These are phyloP conservation scores for Ilyonectria mors-panacis DNA, from an alignment of 2,329 filamentous ascomycete species.

Conservation along the genomic window DNA sequence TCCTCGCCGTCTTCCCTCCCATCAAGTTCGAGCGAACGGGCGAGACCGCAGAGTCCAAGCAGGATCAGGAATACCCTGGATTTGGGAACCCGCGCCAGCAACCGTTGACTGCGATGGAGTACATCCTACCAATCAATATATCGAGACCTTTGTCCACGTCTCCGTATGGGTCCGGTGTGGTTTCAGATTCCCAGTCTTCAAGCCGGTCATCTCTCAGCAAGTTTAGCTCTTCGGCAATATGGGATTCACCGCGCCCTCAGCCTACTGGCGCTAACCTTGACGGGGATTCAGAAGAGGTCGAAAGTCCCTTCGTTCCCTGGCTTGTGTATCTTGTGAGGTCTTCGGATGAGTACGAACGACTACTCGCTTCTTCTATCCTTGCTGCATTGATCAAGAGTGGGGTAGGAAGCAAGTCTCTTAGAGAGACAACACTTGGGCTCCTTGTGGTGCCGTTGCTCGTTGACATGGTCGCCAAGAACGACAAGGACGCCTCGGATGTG, in stretches of 20 bases:
- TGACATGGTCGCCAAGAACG: slow-evolving; percentile 66
- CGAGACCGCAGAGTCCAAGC: slow-evolving; percentile 66
- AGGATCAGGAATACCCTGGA: slow-evolving; percentile 67
- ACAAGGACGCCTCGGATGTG: slow-evolving; percentile 62
- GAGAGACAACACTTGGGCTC: slow-evolving; percentile 75
- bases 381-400: slow-evolving; percentile 79
- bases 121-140: slow-evolving; percentile 69
- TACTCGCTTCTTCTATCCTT: slow-evolving; percentile 79
- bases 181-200: slow-evolving; percentile 48
- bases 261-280: slow-evolving; percentile 48
- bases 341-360: slow-evolving; percentile 69
- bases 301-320: slow-evolving; percentile 82
- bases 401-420: slow-evolving; percentile 71
- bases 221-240: slow-evolving; percentile 47
- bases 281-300: slow-evolving; percentile 69
- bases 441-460: slow-evolving; percentile 80
- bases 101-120: slow-evolving; percentile 66
- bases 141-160: slow-evolving; percentile 47
- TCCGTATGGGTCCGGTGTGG: slow-evolving; percentile 28
- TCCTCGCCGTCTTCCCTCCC: slow-evolving; percentile 78
- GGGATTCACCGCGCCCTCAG: slow-evolving; percentile 53
- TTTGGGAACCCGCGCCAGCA: slow-evolving; percentile 62
- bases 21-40: slow-evolving; percentile 66
- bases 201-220: slow-evolving; percentile 50
- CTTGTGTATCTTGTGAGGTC: slow-evolving; percentile 76